These are phyloP conservation scores for Populus hybrid DNA, from an alignment of 441 rosid genomes.

Conservation along the genomic window DNA sequence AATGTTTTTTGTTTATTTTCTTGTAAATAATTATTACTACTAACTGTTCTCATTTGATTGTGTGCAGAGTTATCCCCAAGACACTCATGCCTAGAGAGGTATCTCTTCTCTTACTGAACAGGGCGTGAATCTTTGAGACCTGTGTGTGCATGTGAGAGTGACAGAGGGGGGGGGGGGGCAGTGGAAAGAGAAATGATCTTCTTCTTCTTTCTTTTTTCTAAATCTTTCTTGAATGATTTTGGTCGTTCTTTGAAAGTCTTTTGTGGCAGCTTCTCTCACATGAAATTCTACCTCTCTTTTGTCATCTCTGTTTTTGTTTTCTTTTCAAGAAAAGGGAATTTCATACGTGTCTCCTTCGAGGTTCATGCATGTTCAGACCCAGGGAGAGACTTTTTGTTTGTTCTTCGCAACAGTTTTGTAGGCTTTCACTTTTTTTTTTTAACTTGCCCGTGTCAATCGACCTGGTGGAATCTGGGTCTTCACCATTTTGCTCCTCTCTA, in stretches of 20 bases:
- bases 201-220: not conserved
- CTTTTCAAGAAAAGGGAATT: not conserved
- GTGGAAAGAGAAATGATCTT: not conserved
- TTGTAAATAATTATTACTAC: not conserved
- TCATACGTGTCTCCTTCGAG: conserved; percentile 33
- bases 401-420: too few relatives aligned
- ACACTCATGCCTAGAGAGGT: conserved; percentile 97
- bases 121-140: not conserved
- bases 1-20: conserved; percentile 5
- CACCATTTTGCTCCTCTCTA: conserved; percentile 24
- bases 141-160: not conserved
- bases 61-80: conserved; percentile 87
- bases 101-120: conserved; percentile 16
- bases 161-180: too few relatives aligned
- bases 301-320: conserved; percentile 29
- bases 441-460: not conserved
- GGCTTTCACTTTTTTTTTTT: too few relatives aligned
- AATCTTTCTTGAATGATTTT: not conserved
- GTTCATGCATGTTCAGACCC: conserved; percentile 24
- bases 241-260: conserved; percentile 12
- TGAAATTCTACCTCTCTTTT: conserved; percentile 59
- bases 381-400: not conserved
- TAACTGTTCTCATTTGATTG: conserved; percentile 33
- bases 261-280: conserved; percentile 32
- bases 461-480: conserved; percentile 10